These are phyloP conservation scores for Nidularia pulvinata DNA, from an alignment of 768 basidiomycete genomes.

Conservation along the genomic window DNA sequence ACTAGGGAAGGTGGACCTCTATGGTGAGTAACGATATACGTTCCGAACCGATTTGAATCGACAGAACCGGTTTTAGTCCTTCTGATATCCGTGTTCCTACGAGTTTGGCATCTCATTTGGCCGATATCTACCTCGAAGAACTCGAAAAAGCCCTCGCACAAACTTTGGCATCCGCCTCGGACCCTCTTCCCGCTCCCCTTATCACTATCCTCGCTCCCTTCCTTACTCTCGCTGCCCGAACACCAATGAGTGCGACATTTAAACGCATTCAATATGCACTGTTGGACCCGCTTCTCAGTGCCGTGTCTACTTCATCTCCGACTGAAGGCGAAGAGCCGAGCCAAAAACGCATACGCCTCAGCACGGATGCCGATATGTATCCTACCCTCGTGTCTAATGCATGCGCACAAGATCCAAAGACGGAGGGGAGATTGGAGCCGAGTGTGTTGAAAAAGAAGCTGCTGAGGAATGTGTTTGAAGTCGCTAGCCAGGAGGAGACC, in stretches of 20 bases:
- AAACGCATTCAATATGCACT: conserved; percentile 71
- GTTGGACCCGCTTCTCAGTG: conserved; percentile 66
- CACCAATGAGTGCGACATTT: conserved; percentile 63
- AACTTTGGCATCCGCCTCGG: conserved; percentile 26
- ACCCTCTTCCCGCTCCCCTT: conserved; percentile 46
- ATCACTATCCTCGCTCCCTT: conserved; percentile 56
- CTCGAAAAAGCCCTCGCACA: conserved; percentile 64
- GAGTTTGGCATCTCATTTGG: conserved; percentile 82
- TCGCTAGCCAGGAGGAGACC: conserved; percentile 74
- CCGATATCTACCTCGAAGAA: conserved; percentile 90
- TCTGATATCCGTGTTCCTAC: conserved; percentile 72
- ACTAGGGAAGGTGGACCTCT: conserved; percentile 73
- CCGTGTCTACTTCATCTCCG: conserved; percentile 35
- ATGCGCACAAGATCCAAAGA: conserved; percentile 38
- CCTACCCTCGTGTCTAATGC: conserved; percentile 51
- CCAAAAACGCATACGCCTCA: conserved; percentile 45
- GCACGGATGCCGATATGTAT: conserved; percentile 28
- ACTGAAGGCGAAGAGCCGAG: conserved; percentile 32
- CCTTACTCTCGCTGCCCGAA: conserved; percentile 67
- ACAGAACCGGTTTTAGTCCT: conserved; percentile 40
- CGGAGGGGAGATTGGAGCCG: conserved; percentile 32
- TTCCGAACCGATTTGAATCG: neutral
- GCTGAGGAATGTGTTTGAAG: conserved; percentile 64
- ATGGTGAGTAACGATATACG: conserved; percentile 48
- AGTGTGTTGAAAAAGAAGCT: conserved; percentile 50